A percentile compares a stretch with the other conserved stretches of the same genome.
These are phyloP conservation scores for Fraxinus velutina DNA, from an alignment of 305 asterid species.

Conservation along the genomic window DNA sequence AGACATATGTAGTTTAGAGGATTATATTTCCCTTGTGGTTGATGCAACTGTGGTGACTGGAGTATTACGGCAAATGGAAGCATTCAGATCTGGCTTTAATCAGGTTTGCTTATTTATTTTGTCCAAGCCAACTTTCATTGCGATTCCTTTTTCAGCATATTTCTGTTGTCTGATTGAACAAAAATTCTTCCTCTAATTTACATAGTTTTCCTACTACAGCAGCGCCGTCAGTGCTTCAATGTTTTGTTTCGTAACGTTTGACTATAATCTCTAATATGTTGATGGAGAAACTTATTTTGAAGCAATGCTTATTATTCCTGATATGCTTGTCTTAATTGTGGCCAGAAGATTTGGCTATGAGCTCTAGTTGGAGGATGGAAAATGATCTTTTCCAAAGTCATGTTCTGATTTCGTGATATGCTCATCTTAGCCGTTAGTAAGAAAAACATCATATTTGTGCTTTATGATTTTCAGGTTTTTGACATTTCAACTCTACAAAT, in stretches of 20 bases:
- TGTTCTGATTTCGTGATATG: background rate
- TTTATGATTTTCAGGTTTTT: conserved; percentile 56
- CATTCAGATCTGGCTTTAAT: conserved; percentile 94
- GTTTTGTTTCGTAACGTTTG: background rate
- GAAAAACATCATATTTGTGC: background rate
- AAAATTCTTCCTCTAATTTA: background rate
- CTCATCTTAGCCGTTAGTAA: background rate
- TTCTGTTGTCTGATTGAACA: background rate
- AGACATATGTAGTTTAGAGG: conserved; percentile 68
- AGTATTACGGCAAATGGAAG: conserved; percentile 77
- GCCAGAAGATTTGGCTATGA: background rate
- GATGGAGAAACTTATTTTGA: background rate
- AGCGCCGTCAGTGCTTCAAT: background rate
- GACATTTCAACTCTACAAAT: conserved; percentile 83
- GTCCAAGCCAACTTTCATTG: conserved; percentile 11
- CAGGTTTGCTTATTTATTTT: conserved; percentile 49
- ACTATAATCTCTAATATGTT: background rate
- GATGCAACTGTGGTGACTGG: conserved; percentile 85
- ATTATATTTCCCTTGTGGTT: conserved; percentile 74
- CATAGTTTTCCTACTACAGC: background rate
- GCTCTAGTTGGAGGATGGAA: background rate
- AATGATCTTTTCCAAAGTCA: background rate
- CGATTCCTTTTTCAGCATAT: background rate
- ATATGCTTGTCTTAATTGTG: background rate
- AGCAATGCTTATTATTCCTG: background rate